Evolutionary conservation across 192 early-diverging fungal species (phyloP).

Genomic region (Gorgonomyces haynaldii): DNA sequence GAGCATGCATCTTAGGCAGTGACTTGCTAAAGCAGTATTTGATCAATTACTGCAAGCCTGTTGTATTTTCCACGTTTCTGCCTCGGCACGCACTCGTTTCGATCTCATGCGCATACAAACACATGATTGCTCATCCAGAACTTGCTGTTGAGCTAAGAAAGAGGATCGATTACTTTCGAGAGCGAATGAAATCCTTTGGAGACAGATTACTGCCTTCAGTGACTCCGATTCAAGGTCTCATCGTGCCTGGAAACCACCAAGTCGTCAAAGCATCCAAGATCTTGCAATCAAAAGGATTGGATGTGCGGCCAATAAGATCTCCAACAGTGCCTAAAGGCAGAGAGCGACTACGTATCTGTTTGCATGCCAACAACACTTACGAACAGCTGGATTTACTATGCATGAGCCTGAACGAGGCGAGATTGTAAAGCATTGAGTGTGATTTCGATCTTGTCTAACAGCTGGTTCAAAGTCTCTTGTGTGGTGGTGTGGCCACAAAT

Average conservation of each 20-base stretch:
- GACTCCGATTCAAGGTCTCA: constrained; percentile 68
- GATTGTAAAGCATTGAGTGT: neutral
- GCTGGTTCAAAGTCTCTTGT: neutral
- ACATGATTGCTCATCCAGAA: constrained; percentile 38
- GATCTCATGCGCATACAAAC: constrained; percentile 54
- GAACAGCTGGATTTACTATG: too few species aligned
- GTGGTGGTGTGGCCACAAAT: constrained; percentile 33
- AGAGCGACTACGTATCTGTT: constrained; percentile 74
- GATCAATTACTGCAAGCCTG: constrained; percentile 69
- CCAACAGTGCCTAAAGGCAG: constrained; percentile 68
- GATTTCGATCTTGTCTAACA: neutral
- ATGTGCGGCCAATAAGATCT: constrained; percentile 64
- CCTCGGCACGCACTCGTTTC: constrained; percentile 51
- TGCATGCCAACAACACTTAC: constrained; percentile 64
- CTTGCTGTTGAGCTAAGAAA: constrained; percentile 29
- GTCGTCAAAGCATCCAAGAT: constrained; percentile 29
- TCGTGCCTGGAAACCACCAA: constrained; percentile 53
- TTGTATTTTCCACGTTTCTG: constrained; percentile 74
- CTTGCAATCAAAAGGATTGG: constrained; percentile 38
- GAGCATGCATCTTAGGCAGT: constrained; percentile 65
- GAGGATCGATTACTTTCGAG: constrained; percentile 43
- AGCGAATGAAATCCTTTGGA: constrained; percentile 27
- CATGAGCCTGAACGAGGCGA: too few species aligned
- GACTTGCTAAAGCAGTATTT: constrained; percentile 51
- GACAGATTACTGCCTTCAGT: constrained; percentile 45